Evolutionary conservation across 495 filamentous ascomycete genomes (phyloP).

Genomic region (Hypoxylon cercidicola): DNA sequence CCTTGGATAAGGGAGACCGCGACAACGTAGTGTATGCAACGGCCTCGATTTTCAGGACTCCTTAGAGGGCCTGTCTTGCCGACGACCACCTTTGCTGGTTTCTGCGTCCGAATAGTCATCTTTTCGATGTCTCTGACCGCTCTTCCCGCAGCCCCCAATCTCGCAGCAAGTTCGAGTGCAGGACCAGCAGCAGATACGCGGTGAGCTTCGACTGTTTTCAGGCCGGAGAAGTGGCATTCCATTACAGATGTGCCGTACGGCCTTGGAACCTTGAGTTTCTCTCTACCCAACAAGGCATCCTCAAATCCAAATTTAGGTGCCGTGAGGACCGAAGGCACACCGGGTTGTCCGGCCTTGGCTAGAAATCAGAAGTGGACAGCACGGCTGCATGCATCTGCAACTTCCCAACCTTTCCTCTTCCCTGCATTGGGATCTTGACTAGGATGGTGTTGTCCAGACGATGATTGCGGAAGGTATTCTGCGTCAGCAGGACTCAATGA

Average conservation of each 20-base stretch:
- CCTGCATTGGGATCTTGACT: slow-evolving; percentile 56
- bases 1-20: slow-evolving; percentile 55
- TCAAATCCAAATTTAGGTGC: slow-evolving; percentile 54
- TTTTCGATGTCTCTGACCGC: slow-evolving; percentile 39
- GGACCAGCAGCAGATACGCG: slow-evolving; percentile 54
- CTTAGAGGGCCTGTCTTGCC: slow-evolving; percentile 51
- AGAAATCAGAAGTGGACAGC: slow-evolving; percentile 57
- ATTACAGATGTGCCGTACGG: no score
- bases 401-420: slow-evolving; percentile 60
- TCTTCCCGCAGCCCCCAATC: slow-evolving; percentile 15
- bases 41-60: slow-evolving; percentile 60
- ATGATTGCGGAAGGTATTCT: slow-evolving; percentile 52
- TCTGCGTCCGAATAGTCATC: slow-evolving; percentile 50
- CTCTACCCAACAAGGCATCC: no score
- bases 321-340: slow-evolving; percentile 48
- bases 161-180: slow-evolving; percentile 30
- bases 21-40: slow-evolving; percentile 57
- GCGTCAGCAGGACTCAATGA: slow-evolving; percentile 50
- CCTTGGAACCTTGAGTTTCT: no score
- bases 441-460: slow-evolving; percentile 61
- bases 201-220: no score
- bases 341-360: slow-evolving; percentile 48
- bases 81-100: slow-evolving; percentile 53
- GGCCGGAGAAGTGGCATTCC: no score
- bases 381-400: slow-evolving; percentile 56